Base-by-base conservation (phyloP, 441 rosid genomes). In the Populus hybrid region DNA sequence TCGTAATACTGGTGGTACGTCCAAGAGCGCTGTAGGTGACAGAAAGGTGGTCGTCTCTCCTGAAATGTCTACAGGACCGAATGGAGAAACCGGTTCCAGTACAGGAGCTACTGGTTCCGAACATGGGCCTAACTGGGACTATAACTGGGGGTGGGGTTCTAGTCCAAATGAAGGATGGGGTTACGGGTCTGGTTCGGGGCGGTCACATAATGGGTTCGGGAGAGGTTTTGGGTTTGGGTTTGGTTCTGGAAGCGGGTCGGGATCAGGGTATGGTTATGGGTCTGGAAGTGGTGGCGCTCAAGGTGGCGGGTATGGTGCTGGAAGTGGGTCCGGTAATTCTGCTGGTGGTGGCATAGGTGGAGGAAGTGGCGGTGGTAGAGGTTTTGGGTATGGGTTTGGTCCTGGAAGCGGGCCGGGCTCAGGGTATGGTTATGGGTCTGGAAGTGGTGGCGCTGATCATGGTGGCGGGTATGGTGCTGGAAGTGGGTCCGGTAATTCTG, bases 141-240 rank as follows among this genome's bases (percentile, higher is more conserved):
- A 82, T 80, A 91, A 35, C 16, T 94, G 98, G 97, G 95, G 95
- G 0, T 91, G 91, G 97, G 98, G 97, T 1, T 91, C 97, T 0
- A 80, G 85, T 64, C 98, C 98, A 2, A 84, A 85, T 7, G 82
- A 85, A 5, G 95, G 97, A 5, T 94, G 91, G 91, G 97, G 97
- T 35, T 94, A 84, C 67, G 98, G 98, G 23, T 84, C 97, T 0
- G 98, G 98, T 11, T 91, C 97, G 0, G 95, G 92, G 11, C 76
- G 87, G 38, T 89, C 97, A 0, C 95, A 94, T 0, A 87, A 81
- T 30, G 98, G 98, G 6, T 90, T 87, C 46, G 97, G 91, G 19
- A 85, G 87, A 83, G 97, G 97, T 14, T 89, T 76, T 2, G 95
- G 97, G 5, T 92, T 28, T 28, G 97, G 97, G n/a, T 88, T 32